Base-by-base conservation (phyloP, 2,329 filamentous ascomycete species). In the Pseudophaeomoniella oleicola region DNA sequence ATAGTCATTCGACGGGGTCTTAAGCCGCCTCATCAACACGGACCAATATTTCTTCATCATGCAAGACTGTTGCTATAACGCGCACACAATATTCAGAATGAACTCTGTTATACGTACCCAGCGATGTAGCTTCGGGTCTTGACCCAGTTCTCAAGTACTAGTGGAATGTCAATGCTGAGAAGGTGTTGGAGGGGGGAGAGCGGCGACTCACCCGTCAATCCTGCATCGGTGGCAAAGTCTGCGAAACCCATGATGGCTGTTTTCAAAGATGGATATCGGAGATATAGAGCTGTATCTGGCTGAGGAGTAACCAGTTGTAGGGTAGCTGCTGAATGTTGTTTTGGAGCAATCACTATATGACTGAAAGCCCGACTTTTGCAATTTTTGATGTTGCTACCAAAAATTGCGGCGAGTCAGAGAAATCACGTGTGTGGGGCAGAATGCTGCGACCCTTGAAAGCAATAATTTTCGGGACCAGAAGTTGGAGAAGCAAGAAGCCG, bases 1-100 rank as follows among this genome's bases (percentile, higher is more conserved):
- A 64, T 83, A 82, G 72, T 84, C 83, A 81, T 72, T 58, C 67
- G 64, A 75, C 78, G 80, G 82, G 69, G 81, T 87, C 81, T 88
- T 88, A 82, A 85, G 72, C 75, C 80, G 78, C 77, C 79, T 88
- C 81, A 74, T 83, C 77, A 88, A 90, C 82, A 88, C 81, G 82
- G 83, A 88, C 83, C 81, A 87, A 87, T 78, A 69, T 69, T 41
- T 71, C 81, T 71, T 87, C 82, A 86, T 87, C 81, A 60, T 46
- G 45, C 47, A 44, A 44, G 45, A 44, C 41, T 36, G 41, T 42
- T 18, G 37, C 36, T 34, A 31, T 29, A 16, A 18, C 14, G 31
- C 39, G 42, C 41, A 38, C 38, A 43, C 46, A 42, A 53, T 37
- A 46, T 44, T 46, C 34, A 43, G 32, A 37, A 16, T 45, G 36